Conservation (phyloP, 2,329 filamentous ascomycete genomes). For the Aureobasidium uvarum region DNA sequence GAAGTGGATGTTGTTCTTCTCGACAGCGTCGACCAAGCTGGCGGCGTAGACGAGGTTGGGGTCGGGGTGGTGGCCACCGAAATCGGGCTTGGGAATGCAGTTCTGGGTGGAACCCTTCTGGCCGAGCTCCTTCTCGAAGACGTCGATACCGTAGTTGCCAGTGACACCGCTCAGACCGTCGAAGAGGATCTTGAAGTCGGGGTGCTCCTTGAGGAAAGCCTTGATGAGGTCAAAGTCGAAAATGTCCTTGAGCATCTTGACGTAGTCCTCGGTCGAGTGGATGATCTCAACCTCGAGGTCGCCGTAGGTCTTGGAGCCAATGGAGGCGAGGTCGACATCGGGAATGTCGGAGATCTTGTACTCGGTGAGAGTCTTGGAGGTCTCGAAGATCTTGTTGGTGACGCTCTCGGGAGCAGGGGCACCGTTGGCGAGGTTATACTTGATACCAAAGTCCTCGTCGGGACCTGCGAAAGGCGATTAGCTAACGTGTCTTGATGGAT, state of each 20-base stretch:
- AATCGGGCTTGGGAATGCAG: constrained; percentile 88
- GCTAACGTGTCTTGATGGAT: neutral
- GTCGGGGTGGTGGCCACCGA: constrained; percentile 95
- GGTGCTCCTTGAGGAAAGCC: constrained; percentile 81
- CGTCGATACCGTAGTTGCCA: constrained; percentile 88
- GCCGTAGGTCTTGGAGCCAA: constrained; percentile 83
- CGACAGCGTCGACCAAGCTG: constrained; percentile 88
- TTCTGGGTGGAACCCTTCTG: constrained; percentile 82
- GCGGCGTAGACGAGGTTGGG: constrained; percentile 97
- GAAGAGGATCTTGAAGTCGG: constrained; percentile 95
- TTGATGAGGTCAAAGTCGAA: constrained; percentile 98
- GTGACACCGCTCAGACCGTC: constrained; percentile 94
- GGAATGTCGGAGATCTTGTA: constrained; percentile 92
- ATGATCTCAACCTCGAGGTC: constrained; percentile 90
- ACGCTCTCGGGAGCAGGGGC: constrained; percentile 93
- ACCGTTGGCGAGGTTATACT: constrained; percentile 97
- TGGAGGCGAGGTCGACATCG: constrained; percentile 76
- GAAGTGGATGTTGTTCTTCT: constrained; percentile 89
- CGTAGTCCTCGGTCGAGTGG: constrained; percentile 88
- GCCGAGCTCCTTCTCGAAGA: constrained; percentile 92
- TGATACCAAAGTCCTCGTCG: constrained; percentile 96
- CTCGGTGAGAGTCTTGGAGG: constrained; percentile 81
- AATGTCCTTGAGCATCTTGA: constrained; percentile 94
- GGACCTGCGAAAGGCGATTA: constrained; percentile 59
- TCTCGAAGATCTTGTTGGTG: constrained; percentile 96